Evolutionary conservation across 805 yeast species (phyloP).

Genomic region (Kodamaea jinghongensis): DNA sequence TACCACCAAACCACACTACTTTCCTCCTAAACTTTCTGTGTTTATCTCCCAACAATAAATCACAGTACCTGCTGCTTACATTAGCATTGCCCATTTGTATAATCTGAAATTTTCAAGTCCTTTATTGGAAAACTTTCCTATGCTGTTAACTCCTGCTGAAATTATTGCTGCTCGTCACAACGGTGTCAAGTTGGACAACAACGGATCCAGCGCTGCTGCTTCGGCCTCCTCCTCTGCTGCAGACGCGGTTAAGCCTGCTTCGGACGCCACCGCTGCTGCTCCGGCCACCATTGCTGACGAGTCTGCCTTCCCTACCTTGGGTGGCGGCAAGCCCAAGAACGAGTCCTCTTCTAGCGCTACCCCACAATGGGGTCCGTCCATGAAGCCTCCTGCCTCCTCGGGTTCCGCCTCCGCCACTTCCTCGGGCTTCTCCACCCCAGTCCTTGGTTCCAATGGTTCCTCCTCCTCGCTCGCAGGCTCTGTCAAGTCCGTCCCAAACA

Average conservation of each 20-base stretch:
- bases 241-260: too few relatives aligned
- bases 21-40: not conserved
- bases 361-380: conserved; percentile 42
- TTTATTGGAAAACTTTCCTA: too few relatives aligned
- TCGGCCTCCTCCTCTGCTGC: conserved; percentile 4
- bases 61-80: conserved; percentile 18
- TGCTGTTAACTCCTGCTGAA: conserved; percentile 48
- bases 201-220: conserved; percentile 6
- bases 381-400: conserved; percentile 18
- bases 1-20: not conserved
- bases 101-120: too few relatives aligned
- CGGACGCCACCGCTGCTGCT: conserved; percentile 10
- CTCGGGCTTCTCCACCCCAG: conserved; percentile 17
- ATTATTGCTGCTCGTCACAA: conserved; percentile 46
- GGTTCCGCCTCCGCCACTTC: conserved; percentile 12
- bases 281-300: conserved; percentile 47
- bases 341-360: conserved; percentile 13
- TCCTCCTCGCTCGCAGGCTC: too few relatives aligned
- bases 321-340: conserved; percentile 39
- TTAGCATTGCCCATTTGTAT: conserved; percentile 22
- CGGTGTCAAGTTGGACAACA: conserved; percentile 15
- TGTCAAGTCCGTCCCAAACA: conserved; percentile 12
- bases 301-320: conserved; percentile 65
- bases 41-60: not conserved
- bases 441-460: conserved; percentile 15